These are phyloP conservation scores for Botrytis deweyae DNA, from an alignment of 2,329 filamentous ascomycete species.

Conservation along the genomic window DNA sequence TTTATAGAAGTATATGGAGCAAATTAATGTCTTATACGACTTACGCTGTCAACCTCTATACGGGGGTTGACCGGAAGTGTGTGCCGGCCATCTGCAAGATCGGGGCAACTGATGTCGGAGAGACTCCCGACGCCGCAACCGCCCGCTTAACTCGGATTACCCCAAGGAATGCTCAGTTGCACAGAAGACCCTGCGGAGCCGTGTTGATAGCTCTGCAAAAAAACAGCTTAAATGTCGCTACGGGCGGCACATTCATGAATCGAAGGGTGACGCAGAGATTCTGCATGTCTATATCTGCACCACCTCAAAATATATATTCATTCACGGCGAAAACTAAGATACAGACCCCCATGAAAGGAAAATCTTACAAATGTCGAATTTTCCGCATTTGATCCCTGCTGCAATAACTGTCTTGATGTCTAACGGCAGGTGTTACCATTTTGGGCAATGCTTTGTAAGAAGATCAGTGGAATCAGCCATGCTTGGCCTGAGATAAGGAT, in stretches of 20 bases:
- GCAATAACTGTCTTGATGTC: background rate
- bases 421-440: background rate
- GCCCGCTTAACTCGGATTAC: background rate
- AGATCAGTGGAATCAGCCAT: background rate
- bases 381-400: background rate
- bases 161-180: background rate
- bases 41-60: background rate
- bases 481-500: background rate
- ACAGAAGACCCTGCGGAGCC: background rate
- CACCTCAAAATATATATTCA: background rate
- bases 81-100: constrained; percentile 14
- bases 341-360: background rate
- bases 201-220: background rate
- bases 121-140: background rate
- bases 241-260: background rate
- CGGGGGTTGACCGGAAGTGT: constrained; percentile 4
- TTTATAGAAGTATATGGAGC: no score
- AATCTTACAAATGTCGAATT: background rate
- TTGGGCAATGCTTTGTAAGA: background rate
- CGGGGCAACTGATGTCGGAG: constrained; percentile 2
- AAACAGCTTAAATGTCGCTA: background rate
- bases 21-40: no score
- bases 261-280: background rate
- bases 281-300: background rate
- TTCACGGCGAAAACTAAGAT: background rate